Base-by-base conservation (phyloP, 148 eudicot species). In the Rheum nobile region DNA sequence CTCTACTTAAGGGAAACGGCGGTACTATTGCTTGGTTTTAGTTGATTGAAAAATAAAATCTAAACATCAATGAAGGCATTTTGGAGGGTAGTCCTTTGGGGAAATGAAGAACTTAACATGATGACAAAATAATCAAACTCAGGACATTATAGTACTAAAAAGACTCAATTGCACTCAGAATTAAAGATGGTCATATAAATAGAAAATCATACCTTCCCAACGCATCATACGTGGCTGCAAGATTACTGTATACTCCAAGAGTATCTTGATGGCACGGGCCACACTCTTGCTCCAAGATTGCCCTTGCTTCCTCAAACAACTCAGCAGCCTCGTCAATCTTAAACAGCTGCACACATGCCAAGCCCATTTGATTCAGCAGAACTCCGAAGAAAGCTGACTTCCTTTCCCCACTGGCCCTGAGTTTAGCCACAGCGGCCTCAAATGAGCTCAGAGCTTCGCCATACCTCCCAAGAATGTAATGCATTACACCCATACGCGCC, bases 181-280 rank as follows among this genome's bases (percentile, higher is more conserved):
- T 21, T 3, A 28, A 31, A 29, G 9, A 32, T n/a, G 31, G 28
- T n/a, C 8, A 21, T 26, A 38, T 65, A 17, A 50, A 50, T 47
- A 48, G 21, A 42, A 63, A 42, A 63, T 29, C 14, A 42, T 86
- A 95, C 99, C 99, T 91, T 82, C 99, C 99, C 96, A 90, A 77
- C 68, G 99, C 97, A 83, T 92, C 99, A 80, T 95, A 95, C 69
- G 99, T 92, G 26, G 96, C 99, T 44, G 99, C 99, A 77, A 95
- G 97, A 80, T 95, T 95, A 83, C 97, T 90, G 71, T 95, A 95
- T n/a, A 95, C 97, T 61, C 99, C 99, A 74, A 95, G 91, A 26
- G 99, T 92, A 76, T 92, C 99, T 71, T 90, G 97, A 77, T 95
- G 97, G 73, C 96, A 90, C 2, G 97, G 99, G 24, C 96, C 99